A percentile compares a stretch with the other conserved stretches of the same genome.
phyloP scores from a whole-genome alignment of 2,329 filamentous ascomycete species.

The Diaporthe capsici region DNA sequence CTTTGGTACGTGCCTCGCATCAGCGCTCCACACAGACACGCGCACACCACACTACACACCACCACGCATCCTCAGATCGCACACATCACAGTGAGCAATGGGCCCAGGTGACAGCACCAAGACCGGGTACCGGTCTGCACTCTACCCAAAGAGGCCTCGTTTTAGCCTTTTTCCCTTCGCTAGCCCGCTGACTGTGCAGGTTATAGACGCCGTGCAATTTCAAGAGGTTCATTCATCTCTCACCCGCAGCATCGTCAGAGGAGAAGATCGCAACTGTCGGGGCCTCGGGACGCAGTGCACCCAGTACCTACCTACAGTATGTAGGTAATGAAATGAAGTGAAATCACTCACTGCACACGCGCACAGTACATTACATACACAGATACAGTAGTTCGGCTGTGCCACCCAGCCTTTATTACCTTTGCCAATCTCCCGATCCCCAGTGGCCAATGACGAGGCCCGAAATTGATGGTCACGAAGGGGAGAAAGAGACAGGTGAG shows the following conservation, averaged over 20 bases:
- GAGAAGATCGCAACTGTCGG: not conserved
- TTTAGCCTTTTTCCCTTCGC: not conserved
- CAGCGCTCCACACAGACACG: not conserved
- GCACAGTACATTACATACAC: not conserved
- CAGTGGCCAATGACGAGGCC: not conserved
- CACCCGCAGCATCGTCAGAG: slow-evolving; percentile 1
- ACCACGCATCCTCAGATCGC: not conserved
- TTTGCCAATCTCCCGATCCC: slow-evolving; percentile 15
- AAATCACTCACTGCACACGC: not conserved
- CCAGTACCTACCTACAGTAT: not conserved
- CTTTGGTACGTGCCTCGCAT: not conserved
- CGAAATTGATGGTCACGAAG: not conserved
- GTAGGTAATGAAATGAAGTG: slow-evolving; percentile 6
- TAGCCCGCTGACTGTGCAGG: slow-evolving; percentile 8
- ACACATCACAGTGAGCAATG: slow-evolving; percentile 2
- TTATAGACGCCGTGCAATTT: slow-evolving; percentile 6
- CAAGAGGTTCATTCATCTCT: slow-evolving; percentile 8
- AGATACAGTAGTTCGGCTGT: slow-evolving; percentile 25
- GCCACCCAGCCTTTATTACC: slow-evolving; percentile 11
- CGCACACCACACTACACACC: not conserved
- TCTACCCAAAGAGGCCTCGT: slow-evolving; percentile 13
- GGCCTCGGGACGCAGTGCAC: not conserved
- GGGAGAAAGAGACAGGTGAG: not conserved
- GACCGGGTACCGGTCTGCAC: slow-evolving; percentile 15
- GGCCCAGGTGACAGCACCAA: slow-evolving; percentile 21